Conservation (phyloP, 441 rosid species). For the Mallotus japonicus region DNA sequence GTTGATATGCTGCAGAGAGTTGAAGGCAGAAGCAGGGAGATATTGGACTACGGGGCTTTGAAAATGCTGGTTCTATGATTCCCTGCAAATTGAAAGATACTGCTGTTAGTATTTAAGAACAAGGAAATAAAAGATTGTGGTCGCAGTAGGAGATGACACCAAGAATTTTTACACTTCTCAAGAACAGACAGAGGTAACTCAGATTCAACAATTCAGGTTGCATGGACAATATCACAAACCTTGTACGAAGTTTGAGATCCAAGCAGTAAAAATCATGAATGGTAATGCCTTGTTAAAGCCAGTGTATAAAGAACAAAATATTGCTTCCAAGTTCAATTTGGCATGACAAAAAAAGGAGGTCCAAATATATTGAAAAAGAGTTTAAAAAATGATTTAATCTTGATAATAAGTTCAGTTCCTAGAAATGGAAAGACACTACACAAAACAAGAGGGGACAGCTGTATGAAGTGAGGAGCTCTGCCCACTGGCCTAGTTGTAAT, state of each 20-base stretch:
- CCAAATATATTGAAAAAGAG: background rate
- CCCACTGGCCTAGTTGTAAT: background rate
- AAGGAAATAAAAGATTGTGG: background rate
- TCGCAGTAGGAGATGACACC: background rate
- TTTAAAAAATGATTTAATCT: background rate
- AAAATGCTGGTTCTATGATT: slow-evolving; percentile 73
- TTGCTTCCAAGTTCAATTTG: background rate
- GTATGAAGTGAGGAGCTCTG: background rate
- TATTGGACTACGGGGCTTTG: slow-evolving; percentile 66
- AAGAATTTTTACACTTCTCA: background rate
- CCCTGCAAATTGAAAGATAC: slow-evolving; percentile 51
- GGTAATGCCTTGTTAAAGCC: background rate
- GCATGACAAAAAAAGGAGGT: background rate
- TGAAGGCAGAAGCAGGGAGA: slow-evolving; percentile 89
- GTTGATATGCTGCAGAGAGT: slow-evolving; percentile 54
- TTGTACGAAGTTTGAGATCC: background rate
- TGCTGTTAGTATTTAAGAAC: slow-evolving; percentile 7
- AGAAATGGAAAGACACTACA: too few species aligned
- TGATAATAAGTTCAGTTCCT: too few species aligned
- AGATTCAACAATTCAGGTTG: too few species aligned
- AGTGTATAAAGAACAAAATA: too few species aligned
- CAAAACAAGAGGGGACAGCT: background rate
- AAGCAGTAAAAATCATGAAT: background rate
- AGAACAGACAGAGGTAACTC: background rate
- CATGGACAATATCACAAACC: background rate